Conservation (phyloP, 2,329 filamentous ascomycete species). For the Colletotrichum sp. region DNA sequence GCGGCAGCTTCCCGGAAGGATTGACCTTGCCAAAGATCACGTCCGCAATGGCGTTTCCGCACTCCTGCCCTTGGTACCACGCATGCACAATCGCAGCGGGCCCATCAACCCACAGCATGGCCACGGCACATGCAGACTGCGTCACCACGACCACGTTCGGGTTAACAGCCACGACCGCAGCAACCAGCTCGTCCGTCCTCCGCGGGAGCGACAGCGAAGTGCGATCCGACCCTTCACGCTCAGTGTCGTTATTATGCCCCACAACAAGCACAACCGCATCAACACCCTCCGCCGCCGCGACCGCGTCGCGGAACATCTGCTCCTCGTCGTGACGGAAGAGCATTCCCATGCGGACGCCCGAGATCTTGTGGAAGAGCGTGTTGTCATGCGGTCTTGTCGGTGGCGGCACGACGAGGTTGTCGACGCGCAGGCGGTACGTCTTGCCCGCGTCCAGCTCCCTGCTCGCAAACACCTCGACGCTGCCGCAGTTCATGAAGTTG, state of each 20-base stretch:
- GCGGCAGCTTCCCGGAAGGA: constrained; percentile 66
- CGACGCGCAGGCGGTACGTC: constrained; percentile 17
- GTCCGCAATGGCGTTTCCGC: constrained; percentile 70
- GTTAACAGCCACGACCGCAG: constrained; percentile 59
- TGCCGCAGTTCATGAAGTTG: constrained; percentile 25
- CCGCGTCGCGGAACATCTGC: constrained; percentile 6
- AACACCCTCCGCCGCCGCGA: not conserved
- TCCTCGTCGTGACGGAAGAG: not conserved
- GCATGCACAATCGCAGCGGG: constrained; percentile 66
- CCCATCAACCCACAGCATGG: constrained; percentile 58
- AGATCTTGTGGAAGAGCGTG: constrained; percentile 26
- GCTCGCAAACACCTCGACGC: constrained; percentile 10
- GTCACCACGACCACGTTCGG: constrained; percentile 65
- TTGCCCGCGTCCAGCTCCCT: constrained; percentile 9
- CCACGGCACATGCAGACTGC: constrained; percentile 66
- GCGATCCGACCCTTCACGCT: constrained; percentile 63
- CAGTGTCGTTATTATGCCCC: constrained; percentile 56
- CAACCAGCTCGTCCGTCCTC: constrained; percentile 61
- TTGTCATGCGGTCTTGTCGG: constrained; percentile 24
- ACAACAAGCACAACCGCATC: constrained; percentile 42
- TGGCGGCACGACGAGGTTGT: constrained; percentile 23
- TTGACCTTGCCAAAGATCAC: constrained; percentile 67
- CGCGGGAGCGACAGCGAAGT: constrained; percentile 71
- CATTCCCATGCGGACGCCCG: constrained; percentile 22
- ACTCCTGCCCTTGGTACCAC: constrained; percentile 75